Base-by-base conservation (phyloP, 208 protist genomes). In the Leptomonas pyrrhocoris region DNA sequence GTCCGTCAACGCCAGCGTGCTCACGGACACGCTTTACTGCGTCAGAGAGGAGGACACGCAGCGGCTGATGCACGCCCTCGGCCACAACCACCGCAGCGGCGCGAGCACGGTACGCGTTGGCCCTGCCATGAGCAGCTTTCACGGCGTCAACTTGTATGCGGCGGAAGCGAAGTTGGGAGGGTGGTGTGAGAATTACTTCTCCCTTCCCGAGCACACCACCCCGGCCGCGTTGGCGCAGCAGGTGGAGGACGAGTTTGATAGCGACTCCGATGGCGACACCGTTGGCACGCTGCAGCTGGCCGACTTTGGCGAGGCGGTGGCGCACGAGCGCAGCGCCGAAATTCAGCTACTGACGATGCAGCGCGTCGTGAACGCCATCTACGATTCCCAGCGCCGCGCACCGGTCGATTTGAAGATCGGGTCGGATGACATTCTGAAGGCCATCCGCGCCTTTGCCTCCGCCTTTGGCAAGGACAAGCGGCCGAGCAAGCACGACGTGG, bases 301-400 rank as follows among this genome's bases (percentile, higher is more conserved):
- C 30, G 81, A 88, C 69, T 74, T 88, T 55, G 92, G 86, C 54
- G 87, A 96, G 64, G 81, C 81, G 12, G 89, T 93, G 18, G 92
- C 92, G 16, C 81, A 82, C 67, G 89, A 93, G 83, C 89, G 92
- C 16, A 86, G 77, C 61, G 86, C 85, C 9, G 92, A 96, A 64
- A 88, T 86, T 25, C 66, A 81, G 21, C 63, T 93, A 34, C 67
- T 96, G 18, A 85, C 80, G 68, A 75, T 91, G 65, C 78, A 90
- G 69, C 83, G 86, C 18, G 92, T 94, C 23, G 83, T 94, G 40
- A 94, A 86, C 64, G 79, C 75, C 31, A 68, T 96, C 13, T 96
- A 96, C 77, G 92, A 96, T 65, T 92, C 89, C 36, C 92, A 96
- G 68, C 74, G 46, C 31, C 67, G 67, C 9, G 72, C 64, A 7